Base-by-base conservation (phyloP, 495 filamentous ascomycete species). In the Haplographium delicatum region DNA sequence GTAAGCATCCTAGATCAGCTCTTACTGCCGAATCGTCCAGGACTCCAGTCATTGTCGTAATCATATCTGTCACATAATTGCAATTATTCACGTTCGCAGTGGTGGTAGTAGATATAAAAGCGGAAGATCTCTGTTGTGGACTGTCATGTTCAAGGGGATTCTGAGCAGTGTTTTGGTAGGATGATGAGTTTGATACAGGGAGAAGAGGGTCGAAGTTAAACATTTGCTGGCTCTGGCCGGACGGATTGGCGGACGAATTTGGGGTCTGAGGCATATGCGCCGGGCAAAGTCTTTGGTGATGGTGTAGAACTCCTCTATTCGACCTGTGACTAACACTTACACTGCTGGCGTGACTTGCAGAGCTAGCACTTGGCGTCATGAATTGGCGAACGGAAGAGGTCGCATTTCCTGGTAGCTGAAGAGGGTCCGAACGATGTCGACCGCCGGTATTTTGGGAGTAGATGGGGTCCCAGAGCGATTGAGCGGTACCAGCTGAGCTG, bases 41-140 rank as follows among this genome's bases (percentile, higher is more conserved):
- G 0, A n/a, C 48, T 26, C 54, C 56, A 20, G 56, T 44, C 56
- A 62, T 62, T 6, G 50, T 50, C 9, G 60, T 59, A 16, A 62
- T 62, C 37, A 62, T 62, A 38, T 62, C 56, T 2, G 60, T 50
- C 11, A 54, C 56, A 57, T 48, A 57, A 13, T 45, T 42, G 26
- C 60, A 62, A 31, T 44, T 57, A 23, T 59, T 57, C 16, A 54
- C 42, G 25, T 59, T 59, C 10, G 30, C 33, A 30, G 5, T 40
- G 10, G 44, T 34, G 2, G 40, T 46, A 5, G 45, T 24, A 8
- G 57, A 52, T 27, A 52, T 56, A 40, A 55, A 59, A 1, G 46
- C 26, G 7, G 49, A 45, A n/a, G 50, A 45, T 15, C 52, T 26
- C n/a, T 44, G 51, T n/a, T 37, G 20, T 9, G 42, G 8, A 5